Evolutionary conservation across 2,329 filamentous ascomycete genomes (phyloP).

Genomic region (Ceratocystis lukuohia): DNA sequence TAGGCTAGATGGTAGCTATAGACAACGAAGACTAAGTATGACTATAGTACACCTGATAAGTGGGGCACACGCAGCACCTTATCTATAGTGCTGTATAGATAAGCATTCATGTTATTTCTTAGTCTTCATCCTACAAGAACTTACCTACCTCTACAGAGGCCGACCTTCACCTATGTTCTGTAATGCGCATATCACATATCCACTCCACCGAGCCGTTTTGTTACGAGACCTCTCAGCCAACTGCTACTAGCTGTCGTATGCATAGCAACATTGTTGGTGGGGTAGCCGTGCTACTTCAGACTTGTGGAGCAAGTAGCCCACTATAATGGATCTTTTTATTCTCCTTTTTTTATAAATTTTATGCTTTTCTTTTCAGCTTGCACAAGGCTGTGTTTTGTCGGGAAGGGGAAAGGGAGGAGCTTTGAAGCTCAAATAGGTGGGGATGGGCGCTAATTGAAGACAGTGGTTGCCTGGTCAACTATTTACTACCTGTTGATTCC

Average conservation of each 20-base stretch:
- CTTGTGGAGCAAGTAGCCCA: background rate
- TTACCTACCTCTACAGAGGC: no score
- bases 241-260: background rate
- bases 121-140: background rate
- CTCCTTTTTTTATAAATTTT: background rate
- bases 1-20: background rate
- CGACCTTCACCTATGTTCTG: no score
- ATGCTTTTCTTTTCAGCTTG: background rate
- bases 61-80: background rate
- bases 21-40: background rate
- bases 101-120: background rate
- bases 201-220: background rate
- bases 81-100: no score
- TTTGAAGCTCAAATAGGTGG: slow-evolving; percentile 2
- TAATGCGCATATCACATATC: no score
- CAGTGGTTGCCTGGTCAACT: slow-evolving; percentile 12
- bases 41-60: background rate
- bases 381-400: slow-evolving; percentile 3
- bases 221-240: background rate
- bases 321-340: background rate
- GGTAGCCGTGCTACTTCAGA: slow-evolving; percentile 3
- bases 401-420: background rate
- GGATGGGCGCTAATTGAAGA: slow-evolving; percentile 10
- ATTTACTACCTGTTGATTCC: slow-evolving; percentile 12
- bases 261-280: slow-evolving; percentile 19